phyloP scores from a whole-genome alignment of 2,329 filamentous ascomycete species.

The Didymellaceae sp. region DNA sequence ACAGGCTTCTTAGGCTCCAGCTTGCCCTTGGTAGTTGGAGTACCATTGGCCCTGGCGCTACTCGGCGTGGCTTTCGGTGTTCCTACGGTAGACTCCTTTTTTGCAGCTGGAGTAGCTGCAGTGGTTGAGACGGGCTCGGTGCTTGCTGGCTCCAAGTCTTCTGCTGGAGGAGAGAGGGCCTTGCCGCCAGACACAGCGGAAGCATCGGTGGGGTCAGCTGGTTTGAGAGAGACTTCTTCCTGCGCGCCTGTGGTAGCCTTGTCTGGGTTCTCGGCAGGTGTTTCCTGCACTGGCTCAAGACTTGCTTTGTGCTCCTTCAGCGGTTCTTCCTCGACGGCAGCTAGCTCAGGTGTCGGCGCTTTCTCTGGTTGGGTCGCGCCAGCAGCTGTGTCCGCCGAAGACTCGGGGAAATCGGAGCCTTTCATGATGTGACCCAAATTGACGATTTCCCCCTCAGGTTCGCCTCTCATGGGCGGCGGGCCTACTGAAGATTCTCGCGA shows the following conservation, averaged over 20 bases:
- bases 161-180: constrained; percentile 43
- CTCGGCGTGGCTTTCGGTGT: constrained; percentile 22
- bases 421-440: constrained; percentile 46
- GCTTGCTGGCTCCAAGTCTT: constrained; percentile 21
- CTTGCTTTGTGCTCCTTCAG: constrained; percentile 4
- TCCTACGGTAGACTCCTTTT: constrained; percentile 5
- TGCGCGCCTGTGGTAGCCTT: constrained; percentile 52
- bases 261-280: constrained; percentile 51
- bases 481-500: constrained; percentile 47
- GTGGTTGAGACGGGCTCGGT: constrained; percentile 3
- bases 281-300: constrained; percentile 13
- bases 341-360: constrained; percentile 7
- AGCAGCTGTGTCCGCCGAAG: constrained; percentile 18
- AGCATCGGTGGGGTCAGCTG: constrained; percentile 46
- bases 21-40: constrained; percentile 30
- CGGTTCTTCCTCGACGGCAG: constrained; percentile 12
- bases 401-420: constrained; percentile 45
- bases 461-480: constrained; percentile 39
- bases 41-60: constrained; percentile 27
- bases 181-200: constrained; percentile 49
- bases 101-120: constrained; percentile 3
- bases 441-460: constrained; percentile 35
- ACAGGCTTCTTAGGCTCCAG: constrained; percentile 40
- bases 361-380: constrained; percentile 11
- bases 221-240: constrained; percentile 51